Percentiles rank a stretch among this genome's conserved stretches.
These are phyloP conservation scores for Dinochytrium kinnereticum DNA, from an alignment of 371 early-diverging fungal genomes.

Conservation along the genomic window DNA sequence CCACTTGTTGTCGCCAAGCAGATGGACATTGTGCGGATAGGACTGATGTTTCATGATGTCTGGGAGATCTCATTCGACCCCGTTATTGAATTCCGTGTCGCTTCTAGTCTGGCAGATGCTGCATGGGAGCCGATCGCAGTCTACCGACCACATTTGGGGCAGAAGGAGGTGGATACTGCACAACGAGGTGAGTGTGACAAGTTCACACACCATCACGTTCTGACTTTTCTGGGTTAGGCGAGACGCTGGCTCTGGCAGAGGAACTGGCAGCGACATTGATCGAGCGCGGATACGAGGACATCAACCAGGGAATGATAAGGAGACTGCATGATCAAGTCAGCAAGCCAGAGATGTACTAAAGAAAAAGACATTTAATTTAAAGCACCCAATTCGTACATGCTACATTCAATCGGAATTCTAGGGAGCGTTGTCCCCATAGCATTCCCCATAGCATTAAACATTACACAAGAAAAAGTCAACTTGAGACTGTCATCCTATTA, in stretches of 20 bases:
- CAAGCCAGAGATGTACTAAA: conserved; percentile 6
- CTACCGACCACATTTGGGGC: conserved; percentile 15
- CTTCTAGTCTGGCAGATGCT: background rate
- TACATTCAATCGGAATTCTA: too few relatives aligned
- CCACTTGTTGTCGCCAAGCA: conserved; percentile 16
- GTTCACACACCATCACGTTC: background rate
- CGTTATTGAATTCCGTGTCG: background rate
- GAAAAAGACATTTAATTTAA: too few relatives aligned
- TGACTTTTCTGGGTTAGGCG: background rate
- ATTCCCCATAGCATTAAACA: too few relatives aligned
- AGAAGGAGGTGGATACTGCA: background rate
- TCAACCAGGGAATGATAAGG: background rate
- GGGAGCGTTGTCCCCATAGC: too few relatives aligned
- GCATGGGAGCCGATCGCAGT: conserved; percentile 10
- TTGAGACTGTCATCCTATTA: too few relatives aligned
- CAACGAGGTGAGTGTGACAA: background rate
- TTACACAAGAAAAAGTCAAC: too few relatives aligned
- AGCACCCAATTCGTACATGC: too few relatives aligned
- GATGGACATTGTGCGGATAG: conserved; percentile 7
- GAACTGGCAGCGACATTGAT: conserved; percentile 1
- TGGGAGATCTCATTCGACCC: conserved; percentile 19
- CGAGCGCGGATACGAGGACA: conserved; percentile 10
- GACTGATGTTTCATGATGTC: conserved; percentile 18
- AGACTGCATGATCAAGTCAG: background rate
- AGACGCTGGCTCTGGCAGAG: background rate